A percentile compares a stretch with the other conserved stretches of the same genome.
These are phyloP conservation scores for Aspergillus transmontanensis DNA, from an alignment of 2,329 filamentous ascomycete genomes.

Conservation along the genomic window DNA sequence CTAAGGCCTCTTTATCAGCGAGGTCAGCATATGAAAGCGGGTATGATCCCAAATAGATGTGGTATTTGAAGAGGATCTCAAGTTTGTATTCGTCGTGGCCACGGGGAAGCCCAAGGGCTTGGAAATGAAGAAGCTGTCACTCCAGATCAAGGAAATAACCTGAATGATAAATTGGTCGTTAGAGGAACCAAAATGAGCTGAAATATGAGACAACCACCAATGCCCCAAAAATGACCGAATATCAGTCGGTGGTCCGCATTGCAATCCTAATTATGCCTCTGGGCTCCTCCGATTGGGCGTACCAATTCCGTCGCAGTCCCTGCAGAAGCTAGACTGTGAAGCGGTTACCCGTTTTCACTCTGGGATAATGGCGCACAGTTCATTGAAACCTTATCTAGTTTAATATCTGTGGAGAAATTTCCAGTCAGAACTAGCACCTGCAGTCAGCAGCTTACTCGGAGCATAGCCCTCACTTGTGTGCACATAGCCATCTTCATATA, in stretches of 20 bases:
- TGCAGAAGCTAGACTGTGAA: constrained; percentile 13
- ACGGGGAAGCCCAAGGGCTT: constrained; percentile 14
- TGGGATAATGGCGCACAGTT: too few species aligned
- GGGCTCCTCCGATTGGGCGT: constrained; percentile 23
- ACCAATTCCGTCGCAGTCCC: constrained; percentile 16
- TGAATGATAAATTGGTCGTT: neutral
- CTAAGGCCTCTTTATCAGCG: neutral
- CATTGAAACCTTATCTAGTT: too few species aligned
- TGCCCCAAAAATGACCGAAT: constrained; percentile 21
- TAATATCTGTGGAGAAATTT: too few species aligned
- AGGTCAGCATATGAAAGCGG: constrained; percentile 6
- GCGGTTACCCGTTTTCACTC: too few species aligned
- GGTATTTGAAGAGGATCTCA: constrained; percentile 21
- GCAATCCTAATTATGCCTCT: constrained; percentile 18
- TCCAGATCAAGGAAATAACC: constrained; percentile 22
- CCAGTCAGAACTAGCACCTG: too few species aligned
- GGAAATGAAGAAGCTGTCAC: constrained; percentile 21
- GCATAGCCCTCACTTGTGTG: too few species aligned
- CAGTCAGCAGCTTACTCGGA: too few species aligned
- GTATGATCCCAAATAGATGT: constrained; percentile 22
- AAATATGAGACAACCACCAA: constrained; percentile 11
- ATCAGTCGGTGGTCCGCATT: constrained; percentile 21
- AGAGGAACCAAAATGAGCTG: neutral
- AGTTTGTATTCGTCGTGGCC: constrained; percentile 24
- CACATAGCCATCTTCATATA: constrained; percentile 21